Evolutionary conservation across 2,329 filamentous ascomycete species (phyloP), one percentile per base, ranked within the genome.

Genomic region (Fusarium pseudograminearum): DNA sequence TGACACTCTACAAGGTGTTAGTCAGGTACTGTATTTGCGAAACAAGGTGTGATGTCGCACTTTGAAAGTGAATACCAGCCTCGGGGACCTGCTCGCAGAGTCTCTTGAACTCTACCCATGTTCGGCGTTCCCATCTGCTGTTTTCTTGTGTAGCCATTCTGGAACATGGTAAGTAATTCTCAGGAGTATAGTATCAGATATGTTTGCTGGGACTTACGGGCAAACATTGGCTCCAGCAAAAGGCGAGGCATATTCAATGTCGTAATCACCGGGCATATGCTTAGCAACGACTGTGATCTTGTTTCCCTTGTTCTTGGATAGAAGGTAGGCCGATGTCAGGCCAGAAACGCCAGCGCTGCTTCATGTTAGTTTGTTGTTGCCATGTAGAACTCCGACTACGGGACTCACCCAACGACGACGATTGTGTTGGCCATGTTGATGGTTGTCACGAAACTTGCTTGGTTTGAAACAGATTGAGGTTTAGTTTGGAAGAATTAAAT

Each of bases 201-300:
- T 20, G 20, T 11, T 24, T 24, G 18, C 11, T n/a, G 20, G n/a
- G 26, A 83, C 89, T 66, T 74, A 92, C 90, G 91, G 93, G 63
- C 91, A 78, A 75, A 89, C 90, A 76, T 96, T 95, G 66, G 93
- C 93, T 16, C 93, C 93, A 5, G 93, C 93, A 91, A 93, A 97
- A 1, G 93, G 93, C 8, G 93, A 97, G 1, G 93, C 90, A 78
- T 97, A 98, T 83, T 97, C 91, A 71, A 94, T 91, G 71, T 95
- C 92, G 79, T 95, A 96, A 82, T 98, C 94, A 36, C 94, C 94
- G 0, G 94, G 94, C 91, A 97, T 96, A 77, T 97, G 92, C 76
- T 95, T 97, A 7, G 93, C 91, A 33, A 93, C 83, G 36, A 97
- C 83, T 1, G 92, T 94, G 69, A 97, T 78, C 20, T 70, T 76